Percentiles rank a stretch among this genome's conserved stretches.
phyloP scores from a whole-genome alignment of 176 grass and related monocot genomes.

The Luzula sylvatica region DNA sequence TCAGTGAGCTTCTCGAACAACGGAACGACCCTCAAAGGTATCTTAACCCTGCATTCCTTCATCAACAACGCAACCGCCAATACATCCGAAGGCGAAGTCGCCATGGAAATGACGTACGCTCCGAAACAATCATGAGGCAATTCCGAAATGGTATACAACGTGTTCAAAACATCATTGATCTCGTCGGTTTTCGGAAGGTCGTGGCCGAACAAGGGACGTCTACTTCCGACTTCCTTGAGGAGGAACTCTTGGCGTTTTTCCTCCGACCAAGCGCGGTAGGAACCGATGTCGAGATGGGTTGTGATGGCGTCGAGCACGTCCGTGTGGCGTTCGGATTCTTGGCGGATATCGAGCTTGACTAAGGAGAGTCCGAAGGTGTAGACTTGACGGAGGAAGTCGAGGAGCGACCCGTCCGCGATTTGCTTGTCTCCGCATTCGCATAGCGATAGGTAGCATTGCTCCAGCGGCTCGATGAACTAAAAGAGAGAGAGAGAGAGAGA shows the following conservation, averaged over 20 bases:
- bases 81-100: constrained; percentile 93
- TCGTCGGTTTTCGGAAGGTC: constrained; percentile 91
- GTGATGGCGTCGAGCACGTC: constrained; percentile 93
- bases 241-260: constrained; percentile 95
- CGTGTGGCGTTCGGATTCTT: constrained; percentile 97
- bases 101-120: constrained; percentile 95
- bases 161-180: constrained; percentile 65
- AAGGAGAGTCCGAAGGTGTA: constrained; percentile 93
- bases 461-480: constrained; percentile 91
- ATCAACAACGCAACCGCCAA: constrained; percentile 88
- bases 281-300: constrained; percentile 76
- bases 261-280: constrained; percentile 88
- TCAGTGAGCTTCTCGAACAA: constrained; percentile 96
- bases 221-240: constrained; percentile 70
- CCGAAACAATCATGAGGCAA: constrained; percentile 89
- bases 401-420: constrained; percentile 93
- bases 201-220: constrained; percentile 76
- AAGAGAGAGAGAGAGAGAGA: neutral
- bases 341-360: constrained; percentile 95
- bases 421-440: constrained; percentile 83
- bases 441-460: constrained; percentile 88
- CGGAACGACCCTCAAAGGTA: constrained; percentile 81
- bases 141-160: constrained; percentile 78
- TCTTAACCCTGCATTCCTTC: constrained; percentile 68
- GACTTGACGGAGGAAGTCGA: constrained; percentile 97